A percentile compares a stretch with the other conserved stretches of the same genome.
phyloP scores from a whole-genome alignment of 2,329 filamentous ascomycete genomes.

The Ceratocystis destructans region DNA sequence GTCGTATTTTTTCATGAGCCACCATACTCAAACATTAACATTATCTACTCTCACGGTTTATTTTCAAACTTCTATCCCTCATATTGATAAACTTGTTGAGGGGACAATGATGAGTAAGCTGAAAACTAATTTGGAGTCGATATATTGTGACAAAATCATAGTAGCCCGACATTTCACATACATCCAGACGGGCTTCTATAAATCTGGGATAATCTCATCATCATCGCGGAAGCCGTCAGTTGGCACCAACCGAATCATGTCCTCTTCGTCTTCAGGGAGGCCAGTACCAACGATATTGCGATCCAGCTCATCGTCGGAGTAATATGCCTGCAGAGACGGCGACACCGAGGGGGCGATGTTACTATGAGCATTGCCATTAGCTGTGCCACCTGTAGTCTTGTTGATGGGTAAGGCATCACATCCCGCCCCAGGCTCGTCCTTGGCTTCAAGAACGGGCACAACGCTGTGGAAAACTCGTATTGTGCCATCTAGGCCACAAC shows the following conservation, averaged over 20 bases:
- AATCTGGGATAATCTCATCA: not conserved
- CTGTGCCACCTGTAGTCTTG: not conserved
- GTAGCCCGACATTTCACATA: not conserved
- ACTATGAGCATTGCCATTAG: not conserved
- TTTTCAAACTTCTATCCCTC: not conserved
- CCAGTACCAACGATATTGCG: not conserved
- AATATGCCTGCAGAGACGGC: not conserved
- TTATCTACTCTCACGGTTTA: not conserved
- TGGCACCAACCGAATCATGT: not conserved
- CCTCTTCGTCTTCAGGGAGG: not conserved
- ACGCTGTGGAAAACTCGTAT: slow-evolving; percentile 36
- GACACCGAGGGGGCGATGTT: not conserved
- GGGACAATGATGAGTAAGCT: not conserved
- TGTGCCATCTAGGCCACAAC: slow-evolving; percentile 41
- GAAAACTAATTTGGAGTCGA: not conserved
- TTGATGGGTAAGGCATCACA: not conserved
- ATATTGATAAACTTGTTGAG: not conserved
- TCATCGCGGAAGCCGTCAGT: not conserved
- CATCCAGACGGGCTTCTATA: not conserved
- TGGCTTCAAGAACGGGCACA: not conserved
- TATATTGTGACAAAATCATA: not conserved
- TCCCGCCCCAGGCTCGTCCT: not conserved
- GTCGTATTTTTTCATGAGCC: not conserved
- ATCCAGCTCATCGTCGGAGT: not conserved
- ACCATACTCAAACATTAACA: not conserved